Percentiles rank a stretch among this genome's conserved stretches.
Evolutionary conservation across 2,329 filamentous ascomycete genomes (phyloP).

Genomic region (Ampelomyces quisqualis): DNA sequence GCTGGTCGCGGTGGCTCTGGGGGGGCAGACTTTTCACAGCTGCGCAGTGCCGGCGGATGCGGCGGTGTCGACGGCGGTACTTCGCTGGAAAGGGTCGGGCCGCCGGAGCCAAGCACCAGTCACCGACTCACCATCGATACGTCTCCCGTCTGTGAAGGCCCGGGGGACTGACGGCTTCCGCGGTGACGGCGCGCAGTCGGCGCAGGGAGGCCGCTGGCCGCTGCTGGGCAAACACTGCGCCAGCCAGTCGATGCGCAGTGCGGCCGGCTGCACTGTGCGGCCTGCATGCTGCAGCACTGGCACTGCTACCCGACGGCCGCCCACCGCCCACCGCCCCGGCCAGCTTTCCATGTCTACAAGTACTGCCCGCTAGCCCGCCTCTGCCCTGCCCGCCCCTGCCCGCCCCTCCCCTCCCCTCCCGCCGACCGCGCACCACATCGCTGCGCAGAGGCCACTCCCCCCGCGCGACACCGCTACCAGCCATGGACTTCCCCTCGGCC

Average conservation of each 20-base stretch:
- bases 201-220: background rate
- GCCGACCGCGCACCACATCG: no score
- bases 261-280: no score
- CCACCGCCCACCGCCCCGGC: background rate
- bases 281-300: slow-evolving; percentile 28
- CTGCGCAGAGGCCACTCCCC: background rate
- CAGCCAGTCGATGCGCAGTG: slow-evolving; percentile 32
- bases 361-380: slow-evolving; percentile 30
- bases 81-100: slow-evolving; percentile 34
- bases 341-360: slow-evolving; percentile 1
- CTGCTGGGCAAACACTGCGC: slow-evolving; percentile 23
- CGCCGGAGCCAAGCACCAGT: slow-evolving; percentile 32
- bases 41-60: slow-evolving; percentile 23
- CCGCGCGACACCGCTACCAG: slow-evolving; percentile 7
- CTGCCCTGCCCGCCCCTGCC: slow-evolving; percentile 29
- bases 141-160: no score
- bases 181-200: no score
- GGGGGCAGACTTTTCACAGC: slow-evolving; percentile 30
- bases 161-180: no score
- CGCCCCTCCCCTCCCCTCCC: slow-evolving; percentile 17
- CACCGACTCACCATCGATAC: slow-evolving; percentile 23
- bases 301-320: slow-evolving; percentile 37
- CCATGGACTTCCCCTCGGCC: slow-evolving; percentile 40
- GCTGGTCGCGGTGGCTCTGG: slow-evolving; percentile 21
- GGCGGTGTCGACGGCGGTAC: slow-evolving; percentile 16